Base-by-base conservation (phyloP, 805 yeast genomes). In the Hanseniaspora taiwanica region DNA sequence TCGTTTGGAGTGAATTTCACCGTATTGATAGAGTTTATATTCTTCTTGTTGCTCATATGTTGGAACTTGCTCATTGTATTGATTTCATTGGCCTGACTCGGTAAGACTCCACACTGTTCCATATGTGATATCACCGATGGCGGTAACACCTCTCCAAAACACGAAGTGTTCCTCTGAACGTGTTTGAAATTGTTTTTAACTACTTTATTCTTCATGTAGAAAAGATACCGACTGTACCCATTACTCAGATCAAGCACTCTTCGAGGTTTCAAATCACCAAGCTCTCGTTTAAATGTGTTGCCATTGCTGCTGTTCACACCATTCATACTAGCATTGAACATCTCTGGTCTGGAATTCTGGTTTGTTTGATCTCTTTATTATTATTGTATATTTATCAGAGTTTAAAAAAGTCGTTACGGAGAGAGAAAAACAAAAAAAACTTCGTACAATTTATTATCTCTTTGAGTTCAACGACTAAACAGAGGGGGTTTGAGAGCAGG, bases 1-100 rank as follows among this genome's bases (percentile, higher is more conserved):
- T 29, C 33, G 50, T 86, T 96, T 0, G 97, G 97, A 0, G 98
- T 91, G 95, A 96, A 89, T 56, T 73, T 76, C n/a, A 84, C 78
- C 2, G 87, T 78, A 50, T 84, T 82, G 39, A 87, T 84, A 2
- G 94, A 83, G 62, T 89, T 96, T 53, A 81, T 79, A 9, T 86
- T 84, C 60, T 91, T 91, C 63, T 89, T 91, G 16, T 91, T 78
- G 43, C 93, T 78, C 37, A 87, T 70, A 62, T 89, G 97, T 3
- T 85, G 91, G 57, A 89, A 86, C 52, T 86, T 86, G 21, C 83
- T 72, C 38, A 78, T 76, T 8, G 78, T 56, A 53, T 86, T 86
- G 44, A 80, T 63, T 1, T 74, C 52, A 29, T 16, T 29, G n/a
- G 33, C 33, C 33, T 29, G 33, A 8, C 33, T 29, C 17, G 33